Percentiles rank a stretch among this genome's conserved stretches.
These are phyloP conservation scores for Monosporascus ibericus DNA, from an alignment of 2,329 filamentous ascomycete species.

Conservation along the genomic window DNA sequence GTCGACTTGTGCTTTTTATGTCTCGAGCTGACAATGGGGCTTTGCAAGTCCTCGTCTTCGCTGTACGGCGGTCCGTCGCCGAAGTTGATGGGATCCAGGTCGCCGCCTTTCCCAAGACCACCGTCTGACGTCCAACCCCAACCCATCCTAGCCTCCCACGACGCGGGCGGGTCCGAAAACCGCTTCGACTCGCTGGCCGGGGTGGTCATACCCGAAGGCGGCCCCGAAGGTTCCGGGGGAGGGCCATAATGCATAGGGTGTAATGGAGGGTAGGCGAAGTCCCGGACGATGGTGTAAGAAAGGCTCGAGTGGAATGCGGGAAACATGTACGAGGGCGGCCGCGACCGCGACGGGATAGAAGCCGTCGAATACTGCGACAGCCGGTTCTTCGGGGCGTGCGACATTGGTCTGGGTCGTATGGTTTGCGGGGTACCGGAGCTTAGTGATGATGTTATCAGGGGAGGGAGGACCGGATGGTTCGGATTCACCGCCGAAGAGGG, in stretches of 20 bases:
- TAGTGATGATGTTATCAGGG: constrained; percentile 51
- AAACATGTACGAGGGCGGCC: constrained; percentile 75
- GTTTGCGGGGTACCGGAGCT: constrained; percentile 43
- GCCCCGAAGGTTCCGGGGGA: constrained; percentile 64
- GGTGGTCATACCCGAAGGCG: constrained; percentile 76
- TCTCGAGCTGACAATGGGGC: constrained; percentile 77
- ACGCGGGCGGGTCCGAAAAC: constrained; percentile 73
- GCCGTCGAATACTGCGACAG: constrained; percentile 77
- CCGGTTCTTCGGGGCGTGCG: constrained; percentile 73
- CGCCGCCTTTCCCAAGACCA: constrained; percentile 56
- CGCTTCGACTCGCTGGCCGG: constrained; percentile 74
- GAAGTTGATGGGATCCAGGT: constrained; percentile 77
- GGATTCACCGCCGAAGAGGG: constrained; percentile 36
- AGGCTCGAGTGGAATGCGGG: constrained; percentile 81
- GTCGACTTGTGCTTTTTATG: constrained; percentile 82
- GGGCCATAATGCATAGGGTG: constrained; percentile 93
- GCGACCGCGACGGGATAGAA: constrained; percentile 64
- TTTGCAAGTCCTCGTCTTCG: constrained; percentile 91
- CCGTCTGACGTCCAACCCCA: constrained; percentile 52
- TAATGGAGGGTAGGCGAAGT: constrained; percentile 82
- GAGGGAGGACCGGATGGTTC: constrained; percentile 49
- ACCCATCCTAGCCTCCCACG: constrained; percentile 64
- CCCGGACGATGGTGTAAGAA: constrained; percentile 82
- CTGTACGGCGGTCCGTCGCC: constrained; percentile 88
- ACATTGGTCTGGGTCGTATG: constrained; percentile 59